Percentiles rank a stretch among this genome's conserved stretches.
These are phyloP conservation scores for Trametes sp. DNA, from an alignment of 1,284 basidiomycete species.

Conservation along the genomic window DNA sequence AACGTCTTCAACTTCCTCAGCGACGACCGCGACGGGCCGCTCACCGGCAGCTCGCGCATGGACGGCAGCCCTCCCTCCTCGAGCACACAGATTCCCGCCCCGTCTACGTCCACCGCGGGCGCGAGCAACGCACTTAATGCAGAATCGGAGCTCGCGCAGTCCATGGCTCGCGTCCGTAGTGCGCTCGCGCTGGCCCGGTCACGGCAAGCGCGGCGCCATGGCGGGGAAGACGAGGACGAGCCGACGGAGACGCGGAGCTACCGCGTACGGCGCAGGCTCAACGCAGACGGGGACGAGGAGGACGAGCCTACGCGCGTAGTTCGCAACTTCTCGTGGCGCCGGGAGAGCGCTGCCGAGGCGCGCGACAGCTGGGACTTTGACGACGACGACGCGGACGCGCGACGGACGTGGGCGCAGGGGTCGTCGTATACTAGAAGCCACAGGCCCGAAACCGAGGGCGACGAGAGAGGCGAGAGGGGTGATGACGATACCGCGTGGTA, in stretches of 20 bases:
- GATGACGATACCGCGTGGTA: slow-evolving; percentile 11
- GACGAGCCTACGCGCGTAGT: slow-evolving; percentile 44
- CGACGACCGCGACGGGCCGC: slow-evolving; percentile 5
- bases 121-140: neutral
- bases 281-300: slow-evolving; percentile 51
- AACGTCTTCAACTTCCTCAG: neutral
- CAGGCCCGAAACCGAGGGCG: no score
- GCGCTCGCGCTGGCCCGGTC: slow-evolving; percentile 16
- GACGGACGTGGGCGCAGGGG: neutral
- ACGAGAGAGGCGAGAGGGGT: neutral
- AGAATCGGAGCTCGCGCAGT: slow-evolving; percentile 6
- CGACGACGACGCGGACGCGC: neutral
- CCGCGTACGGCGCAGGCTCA: slow-evolving; percentile 48
- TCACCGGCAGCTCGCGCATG: neutral
- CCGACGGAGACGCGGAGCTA: slow-evolving; percentile 44
- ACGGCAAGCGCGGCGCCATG: neutral
- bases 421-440: neutral
- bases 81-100: neutral
- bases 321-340: neutral
- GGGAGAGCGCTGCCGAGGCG: slow-evolving; percentile 10
- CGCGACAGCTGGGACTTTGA: neutral
- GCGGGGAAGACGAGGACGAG: slow-evolving; percentile 12
- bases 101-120: neutral
- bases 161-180: slow-evolving; percentile 9
- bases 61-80: neutral